Conservation (phyloP, 495 filamentous ascomycete species). For the Podospora australis region DNA sequence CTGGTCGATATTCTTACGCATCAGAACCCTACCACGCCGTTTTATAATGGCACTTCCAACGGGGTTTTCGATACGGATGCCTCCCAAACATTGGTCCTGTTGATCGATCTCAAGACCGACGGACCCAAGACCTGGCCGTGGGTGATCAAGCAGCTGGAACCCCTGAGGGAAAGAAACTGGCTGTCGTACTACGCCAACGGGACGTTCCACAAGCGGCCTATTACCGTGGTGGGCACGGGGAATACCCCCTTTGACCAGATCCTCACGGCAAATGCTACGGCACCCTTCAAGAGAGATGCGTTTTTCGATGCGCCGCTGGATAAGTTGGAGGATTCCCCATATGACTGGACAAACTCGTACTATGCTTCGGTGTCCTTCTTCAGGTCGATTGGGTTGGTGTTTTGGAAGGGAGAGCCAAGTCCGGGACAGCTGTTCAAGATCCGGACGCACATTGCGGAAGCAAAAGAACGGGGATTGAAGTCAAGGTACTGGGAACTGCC, state of each 20-base stretch:
- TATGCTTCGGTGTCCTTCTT: constrained; percentile 48
- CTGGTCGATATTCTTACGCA: constrained; percentile 50
- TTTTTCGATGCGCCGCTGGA: constrained; percentile 63
- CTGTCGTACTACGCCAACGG: constrained; percentile 52
- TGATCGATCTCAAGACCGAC: constrained; percentile 65
- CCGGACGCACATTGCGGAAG: constrained; percentile 58
- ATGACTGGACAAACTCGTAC: constrained; percentile 45
- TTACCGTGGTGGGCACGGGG: constrained; percentile 78
- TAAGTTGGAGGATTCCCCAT: constrained; percentile 31
- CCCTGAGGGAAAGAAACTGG: constrained; percentile 56
- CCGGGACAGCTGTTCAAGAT: constrained; percentile 53
- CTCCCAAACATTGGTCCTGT: constrained; percentile 58
- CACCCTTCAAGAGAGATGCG: constrained; percentile 43
- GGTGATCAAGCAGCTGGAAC: constrained; percentile 56
- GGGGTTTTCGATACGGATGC: constrained; percentile 59
- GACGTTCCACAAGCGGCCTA: constrained; percentile 44
- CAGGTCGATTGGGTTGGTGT: constrained; percentile 38
- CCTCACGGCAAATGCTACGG: constrained; percentile 35
- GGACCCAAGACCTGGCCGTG: constrained; percentile 43
- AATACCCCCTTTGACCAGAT: constrained; percentile 63
- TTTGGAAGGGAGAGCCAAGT: constrained; percentile 35
- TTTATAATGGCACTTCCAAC: constrained; percentile 35
- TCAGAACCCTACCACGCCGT: constrained; percentile 45
- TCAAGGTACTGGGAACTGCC: constrained; percentile 78
- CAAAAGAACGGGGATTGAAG: constrained; percentile 62